Evolutionary conservation across 805 yeast species (phyloP).

Genomic region (Clavispora carvajalis): DNA sequence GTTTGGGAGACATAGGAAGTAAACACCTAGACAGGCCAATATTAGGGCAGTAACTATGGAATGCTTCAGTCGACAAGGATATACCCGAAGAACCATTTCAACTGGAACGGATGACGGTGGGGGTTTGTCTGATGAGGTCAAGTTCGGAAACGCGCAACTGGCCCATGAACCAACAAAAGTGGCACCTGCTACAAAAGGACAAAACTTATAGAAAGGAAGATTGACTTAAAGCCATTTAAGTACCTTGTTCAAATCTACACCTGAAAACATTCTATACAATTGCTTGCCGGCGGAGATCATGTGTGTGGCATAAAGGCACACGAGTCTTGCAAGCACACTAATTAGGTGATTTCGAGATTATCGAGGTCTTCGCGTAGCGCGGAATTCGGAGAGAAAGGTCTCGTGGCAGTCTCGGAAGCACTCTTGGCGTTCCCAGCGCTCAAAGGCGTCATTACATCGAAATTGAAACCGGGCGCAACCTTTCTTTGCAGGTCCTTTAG

Average conservation of each 20-base stretch:
- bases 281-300: too few species aligned
- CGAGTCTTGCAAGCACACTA: background rate
- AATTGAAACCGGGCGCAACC: constrained; percentile 39
- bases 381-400: background rate
- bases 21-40: background rate
- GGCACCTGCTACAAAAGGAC: too few species aligned
- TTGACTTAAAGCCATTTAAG: too few species aligned
- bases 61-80: background rate
- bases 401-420: background rate
- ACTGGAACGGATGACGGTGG: too few species aligned
- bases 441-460: constrained; percentile 24
- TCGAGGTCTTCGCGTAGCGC: background rate
- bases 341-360: background rate
- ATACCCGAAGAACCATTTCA: background rate
- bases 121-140: too few species aligned
- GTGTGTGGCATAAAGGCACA: too few species aligned
- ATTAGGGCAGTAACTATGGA: background rate
- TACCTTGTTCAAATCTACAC: too few species aligned
- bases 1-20: background rate
- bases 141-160: too few species aligned
- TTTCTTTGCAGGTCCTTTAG: constrained; percentile 23
- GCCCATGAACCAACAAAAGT: too few species aligned
- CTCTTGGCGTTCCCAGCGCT: background rate
- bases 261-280: too few species aligned
- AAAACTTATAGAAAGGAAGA: too few species aligned